Evolutionary conservation across 768 basidiomycete species (phyloP), one percentile per base, ranked within the genome.

Genomic region (Clitopilus hobsonii): DNA sequence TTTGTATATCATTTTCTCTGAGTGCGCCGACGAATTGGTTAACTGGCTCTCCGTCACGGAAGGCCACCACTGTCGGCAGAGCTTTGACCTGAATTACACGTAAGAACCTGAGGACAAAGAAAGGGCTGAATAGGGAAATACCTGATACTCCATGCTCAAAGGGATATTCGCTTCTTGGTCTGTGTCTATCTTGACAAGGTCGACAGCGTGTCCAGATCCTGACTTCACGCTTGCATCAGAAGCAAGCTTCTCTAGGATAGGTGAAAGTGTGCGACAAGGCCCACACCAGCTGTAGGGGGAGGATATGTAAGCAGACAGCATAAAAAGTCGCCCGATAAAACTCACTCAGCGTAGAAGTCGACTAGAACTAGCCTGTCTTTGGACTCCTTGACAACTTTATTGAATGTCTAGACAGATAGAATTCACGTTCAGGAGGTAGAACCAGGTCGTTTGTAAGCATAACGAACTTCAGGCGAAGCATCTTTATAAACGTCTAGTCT

Each of bases 1-100:
- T 61, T 53, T 67, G 67, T 18, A 86, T 68, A 0, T 68, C 72
- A 25, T 58, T 56, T 58, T 80, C 77, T 20, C 73, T 71, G 28
- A 80, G 65, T 3, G 84, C 83, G 47, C 86, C 89, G 1, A 83
- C 72, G 61, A 93, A 92, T 48, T 83, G 74, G 45, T 69, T 69
- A n/a, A 85, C 72, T 1, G 69, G 72, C 58, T 80, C 62, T 16
- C 88, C 89, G 49, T 85, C 77, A 54, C 75, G 79, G 72, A 91
- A 91, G 3, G 88, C 90, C 55, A 89, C 72, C 26, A 93, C 88
- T 0, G 90, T 92, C 2, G 90, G 90, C n/a, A 93, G 69, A 14
- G 87, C 78, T n/a, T 75, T 70, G 56, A 92, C 74, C 91, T 93
- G 59, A 51, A 27, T 13, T 28, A 27, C 28, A 30, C 38, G 14